phyloP scores from a whole-genome alignment of 352 stramenopile genomes.

The Phytophthora sp. region DNA sequence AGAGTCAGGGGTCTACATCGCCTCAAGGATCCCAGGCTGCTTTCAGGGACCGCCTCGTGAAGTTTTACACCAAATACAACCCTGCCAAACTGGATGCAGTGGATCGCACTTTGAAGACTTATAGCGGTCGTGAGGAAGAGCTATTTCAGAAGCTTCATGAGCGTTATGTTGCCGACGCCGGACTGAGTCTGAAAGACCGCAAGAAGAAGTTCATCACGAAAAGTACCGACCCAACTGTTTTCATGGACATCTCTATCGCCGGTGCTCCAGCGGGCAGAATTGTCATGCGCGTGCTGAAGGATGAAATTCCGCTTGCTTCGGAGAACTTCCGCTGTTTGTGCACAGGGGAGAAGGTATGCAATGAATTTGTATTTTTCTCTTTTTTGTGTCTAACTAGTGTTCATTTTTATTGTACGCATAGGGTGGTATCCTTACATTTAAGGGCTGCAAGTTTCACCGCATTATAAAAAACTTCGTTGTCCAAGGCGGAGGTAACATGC shows the following conservation, averaged over 20 bases:
- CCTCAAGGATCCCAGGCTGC: neutral
- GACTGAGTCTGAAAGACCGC: conserved; percentile 42
- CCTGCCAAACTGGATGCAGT: conserved; percentile 56
- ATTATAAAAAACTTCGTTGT: conserved; percentile 95
- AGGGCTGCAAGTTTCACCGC: conserved; percentile 90
- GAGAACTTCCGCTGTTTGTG: conserved; percentile 95
- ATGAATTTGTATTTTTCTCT: neutral
- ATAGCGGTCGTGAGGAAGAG: conserved; percentile 64
- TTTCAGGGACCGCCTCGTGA: conserved; percentile 50
- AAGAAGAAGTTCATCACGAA: conserved; percentile 66
- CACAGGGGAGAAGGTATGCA: conserved; percentile 75
- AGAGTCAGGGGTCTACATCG: neutral
- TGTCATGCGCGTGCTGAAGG: conserved; percentile 95
- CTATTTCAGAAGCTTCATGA: conserved; percentile 73
- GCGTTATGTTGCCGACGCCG: conserved; percentile 54
- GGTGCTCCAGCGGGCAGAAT: conserved; percentile 85
- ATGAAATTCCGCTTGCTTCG: conserved; percentile 93
- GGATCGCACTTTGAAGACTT: conserved; percentile 62
- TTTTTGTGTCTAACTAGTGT: neutral
- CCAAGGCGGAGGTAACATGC: conserved; percentile 66
- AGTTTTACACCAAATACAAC: conserved; percentile 81
- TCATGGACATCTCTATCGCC: conserved; percentile 94
- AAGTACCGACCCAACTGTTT: conserved; percentile 88
- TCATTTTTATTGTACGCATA: conserved; percentile 5
- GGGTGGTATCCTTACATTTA: conserved; percentile 73